Percentiles rank a stretch among this genome's conserved stretches.
Evolutionary conservation across 345 rosid species (phyloP).

Genomic region (Eucalyptus regnans): DNA sequence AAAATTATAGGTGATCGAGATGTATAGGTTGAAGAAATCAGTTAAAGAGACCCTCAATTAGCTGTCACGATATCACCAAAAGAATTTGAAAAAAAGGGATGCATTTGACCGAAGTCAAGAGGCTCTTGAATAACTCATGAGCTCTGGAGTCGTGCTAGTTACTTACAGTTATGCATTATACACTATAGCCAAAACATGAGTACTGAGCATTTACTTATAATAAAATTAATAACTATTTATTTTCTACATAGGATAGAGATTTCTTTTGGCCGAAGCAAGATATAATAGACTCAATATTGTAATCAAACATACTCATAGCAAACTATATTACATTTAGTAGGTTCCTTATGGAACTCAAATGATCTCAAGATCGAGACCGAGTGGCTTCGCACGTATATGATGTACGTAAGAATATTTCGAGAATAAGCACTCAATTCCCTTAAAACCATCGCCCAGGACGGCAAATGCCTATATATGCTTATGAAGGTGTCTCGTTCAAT

Average conservation of each 20-base stretch:
- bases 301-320: neutral
- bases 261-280: neutral
- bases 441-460: neutral
- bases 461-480: neutral
- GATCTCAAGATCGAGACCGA: neutral
- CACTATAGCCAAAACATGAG: too few species aligned
- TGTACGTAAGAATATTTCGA: neutral
- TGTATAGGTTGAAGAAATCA: neutral
- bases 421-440: neutral
- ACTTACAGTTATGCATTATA: too few species aligned
- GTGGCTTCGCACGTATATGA: neutral
- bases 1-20: neutral
- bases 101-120: too few species aligned
- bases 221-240: neutral
- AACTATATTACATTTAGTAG: neutral
- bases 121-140: too few species aligned
- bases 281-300: neutral
- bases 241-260: too few species aligned
- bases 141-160: too few species aligned
- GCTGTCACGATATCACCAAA: neutral
- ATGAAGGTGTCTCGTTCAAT: neutral
- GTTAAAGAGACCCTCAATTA: neutral
- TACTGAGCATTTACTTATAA: neutral
- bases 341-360: neutral
- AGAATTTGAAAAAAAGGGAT: too few species aligned